Percentiles rank a stretch among this genome's conserved stretches.
These are phyloP conservation scores for Plasmodium malariae DNA, from an alignment of 169 alveolate genomes.

Conservation along the genomic window DNA sequence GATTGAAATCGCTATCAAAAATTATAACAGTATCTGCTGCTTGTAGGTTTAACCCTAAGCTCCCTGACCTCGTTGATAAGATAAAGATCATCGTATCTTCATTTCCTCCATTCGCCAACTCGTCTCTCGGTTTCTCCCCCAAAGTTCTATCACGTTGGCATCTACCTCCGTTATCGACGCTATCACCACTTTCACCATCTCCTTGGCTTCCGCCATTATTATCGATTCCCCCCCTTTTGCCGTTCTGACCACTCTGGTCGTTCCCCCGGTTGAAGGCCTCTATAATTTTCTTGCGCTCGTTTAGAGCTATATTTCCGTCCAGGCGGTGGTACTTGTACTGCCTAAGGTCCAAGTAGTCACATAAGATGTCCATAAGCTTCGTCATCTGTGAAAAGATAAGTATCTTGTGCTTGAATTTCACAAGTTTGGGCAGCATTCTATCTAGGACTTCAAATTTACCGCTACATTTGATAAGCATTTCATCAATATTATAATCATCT, in stretches of 20 bases:
- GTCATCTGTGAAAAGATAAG: constrained; percentile 96
- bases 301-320: constrained; percentile 97
- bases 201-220: background rate
- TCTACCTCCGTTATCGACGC: background rate
- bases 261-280: constrained; percentile 13
- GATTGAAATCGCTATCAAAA: constrained; percentile 95
- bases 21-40: constrained; percentile 98
- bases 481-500: constrained; percentile 92
- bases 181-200: background rate
- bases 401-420: constrained; percentile 87
- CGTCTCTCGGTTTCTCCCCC: background rate
- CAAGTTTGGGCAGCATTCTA: constrained; percentile 84
- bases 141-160: background rate
- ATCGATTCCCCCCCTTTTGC: background rate
- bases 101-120: constrained; percentile 4
- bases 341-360: constrained; percentile 94
- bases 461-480: constrained; percentile 89
- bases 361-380: constrained; percentile 94
- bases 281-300: constrained; percentile 88
- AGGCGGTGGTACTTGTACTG: constrained; percentile 94
- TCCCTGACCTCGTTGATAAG: constrained; percentile 98
- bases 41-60: constrained; percentile 97
- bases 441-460: constrained; percentile 95
- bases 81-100: constrained; percentile 76
- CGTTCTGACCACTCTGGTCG: background rate